Conservation (phyloP, 257 asterid genomes). For the Eustoma russellianum region DNA sequence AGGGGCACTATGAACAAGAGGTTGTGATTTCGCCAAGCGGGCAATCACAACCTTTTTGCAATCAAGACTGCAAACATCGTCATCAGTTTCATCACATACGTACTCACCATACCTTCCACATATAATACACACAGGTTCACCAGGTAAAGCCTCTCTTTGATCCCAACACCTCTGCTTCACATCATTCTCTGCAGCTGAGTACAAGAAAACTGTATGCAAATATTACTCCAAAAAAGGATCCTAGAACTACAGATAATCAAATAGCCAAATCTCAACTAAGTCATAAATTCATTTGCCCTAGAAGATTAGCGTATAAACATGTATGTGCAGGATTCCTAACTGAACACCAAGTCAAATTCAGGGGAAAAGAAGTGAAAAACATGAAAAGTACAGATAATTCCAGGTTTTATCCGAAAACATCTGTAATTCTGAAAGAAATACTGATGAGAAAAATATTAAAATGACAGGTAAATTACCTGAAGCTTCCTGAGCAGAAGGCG, state of each 20-base stretch:
- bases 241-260: too few species aligned
- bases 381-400: too few species aligned
- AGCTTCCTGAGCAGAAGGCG: too few species aligned
- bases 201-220: background rate
- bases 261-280: background rate
- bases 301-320: background rate
- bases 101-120: constrained; percentile 96
- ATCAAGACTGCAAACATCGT: constrained; percentile 82
- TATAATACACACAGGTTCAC: constrained; percentile 62
- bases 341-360: too few species aligned
- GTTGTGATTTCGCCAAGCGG: constrained; percentile 25
- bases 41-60: constrained; percentile 55
- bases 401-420: too few species aligned
- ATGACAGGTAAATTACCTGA: too few species aligned
- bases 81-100: constrained; percentile 83
- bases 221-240: background rate
- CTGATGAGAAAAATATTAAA: background rate
- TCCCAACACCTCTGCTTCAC: constrained; percentile 69
- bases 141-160: constrained; percentile 80
- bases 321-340: too few species aligned
- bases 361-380: background rate
- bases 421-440: too few species aligned
- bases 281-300: background rate
- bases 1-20: constrained; percentile 22
- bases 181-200: constrained; percentile 32